A percentile compares a stretch with the other conserved stretches of the same genome.
These are phyloP conservation scores for Domatiomyces catenatus DNA, from an alignment of 2,329 filamentous ascomycete genomes.

Conservation along the genomic window DNA sequence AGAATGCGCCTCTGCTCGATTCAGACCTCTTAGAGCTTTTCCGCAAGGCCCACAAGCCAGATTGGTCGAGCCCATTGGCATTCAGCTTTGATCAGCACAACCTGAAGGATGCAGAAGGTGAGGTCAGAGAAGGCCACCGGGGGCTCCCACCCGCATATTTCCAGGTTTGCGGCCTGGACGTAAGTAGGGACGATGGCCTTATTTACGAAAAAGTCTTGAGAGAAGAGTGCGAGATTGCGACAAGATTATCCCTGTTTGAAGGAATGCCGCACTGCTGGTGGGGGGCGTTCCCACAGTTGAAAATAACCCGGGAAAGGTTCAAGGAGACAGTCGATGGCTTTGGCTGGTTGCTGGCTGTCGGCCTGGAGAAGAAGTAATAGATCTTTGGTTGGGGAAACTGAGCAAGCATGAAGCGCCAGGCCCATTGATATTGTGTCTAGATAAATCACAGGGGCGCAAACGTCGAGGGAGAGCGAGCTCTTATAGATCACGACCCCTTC, in stretches of 20 bases:
- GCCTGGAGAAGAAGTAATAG: not conserved
- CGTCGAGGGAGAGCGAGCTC: not conserved
- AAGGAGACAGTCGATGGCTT: constrained; percentile 8
- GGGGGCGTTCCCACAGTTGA: constrained; percentile 7
- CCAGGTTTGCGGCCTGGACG: constrained; percentile 37
- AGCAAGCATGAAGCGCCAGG: not conserved
- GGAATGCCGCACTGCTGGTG: constrained; percentile 27
- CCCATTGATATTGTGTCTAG: not conserved
- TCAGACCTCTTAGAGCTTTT: constrained; percentile 18
- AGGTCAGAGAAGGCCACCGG: constrained; percentile 6
- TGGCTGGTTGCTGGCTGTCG: constrained; percentile 7
- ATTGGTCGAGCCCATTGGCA: constrained; percentile 19
- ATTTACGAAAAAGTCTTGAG: constrained; percentile 37
- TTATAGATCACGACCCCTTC: not conserved
- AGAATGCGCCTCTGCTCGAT: constrained; percentile 23
- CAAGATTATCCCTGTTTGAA: constrained; percentile 29
- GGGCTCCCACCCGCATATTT: constrained; percentile 27
- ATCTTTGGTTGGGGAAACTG: not conserved
- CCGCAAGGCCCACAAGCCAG: constrained; percentile 19
- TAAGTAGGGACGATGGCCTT: constrained; percentile 37
- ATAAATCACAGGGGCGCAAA: not conserved
- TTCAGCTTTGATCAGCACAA: constrained; percentile 21
- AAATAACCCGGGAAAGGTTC: constrained; percentile 9
- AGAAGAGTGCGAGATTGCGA: constrained; percentile 29
- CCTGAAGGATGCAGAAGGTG: constrained; percentile 17